A percentile compares a stretch with the other conserved stretches of the same genome.
These are phyloP conservation scores for Didymella pinodella DNA, from an alignment of 2,329 filamentous ascomycete species.

Conservation along the genomic window DNA sequence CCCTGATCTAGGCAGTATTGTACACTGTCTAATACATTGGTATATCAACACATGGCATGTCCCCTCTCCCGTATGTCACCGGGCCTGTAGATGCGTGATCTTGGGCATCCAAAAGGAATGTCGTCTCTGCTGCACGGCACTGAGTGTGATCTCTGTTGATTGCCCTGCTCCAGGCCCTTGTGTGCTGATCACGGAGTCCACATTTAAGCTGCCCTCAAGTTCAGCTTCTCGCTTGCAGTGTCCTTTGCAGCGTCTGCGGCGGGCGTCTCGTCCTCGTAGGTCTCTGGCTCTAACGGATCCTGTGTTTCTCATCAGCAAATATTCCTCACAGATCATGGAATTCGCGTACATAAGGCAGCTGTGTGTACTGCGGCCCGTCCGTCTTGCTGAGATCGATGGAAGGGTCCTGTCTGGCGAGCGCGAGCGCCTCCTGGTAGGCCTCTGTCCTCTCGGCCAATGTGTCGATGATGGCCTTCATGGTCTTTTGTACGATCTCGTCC, in stretches of 20 bases:
- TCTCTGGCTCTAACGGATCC: constrained; percentile 34
- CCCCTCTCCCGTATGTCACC: not conserved
- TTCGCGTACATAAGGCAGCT: constrained; percentile 36
- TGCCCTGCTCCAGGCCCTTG: not conserved
- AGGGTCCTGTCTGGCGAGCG: constrained; percentile 65
- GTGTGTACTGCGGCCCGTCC: constrained; percentile 38
- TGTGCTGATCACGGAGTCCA: not conserved
- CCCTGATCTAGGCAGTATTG: constrained; percentile 13
- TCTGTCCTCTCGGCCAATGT: constrained; percentile 87
- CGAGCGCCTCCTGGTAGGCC: constrained; percentile 79
- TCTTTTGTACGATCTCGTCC: constrained; percentile 73
- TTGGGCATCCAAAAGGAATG: not conserved
- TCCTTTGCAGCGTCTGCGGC: constrained; percentile 20
- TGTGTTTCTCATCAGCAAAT: constrained; percentile 21
- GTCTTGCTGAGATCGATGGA: constrained; percentile 37
- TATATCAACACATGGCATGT: constrained; percentile 8
- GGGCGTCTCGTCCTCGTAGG: constrained; percentile 18
- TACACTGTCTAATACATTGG: constrained; percentile 22
- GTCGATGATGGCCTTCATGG: constrained; percentile 84
- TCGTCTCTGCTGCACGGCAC: not conserved
- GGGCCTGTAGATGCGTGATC: not conserved
- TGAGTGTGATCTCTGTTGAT: not conserved
- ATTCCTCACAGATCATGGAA: no score
- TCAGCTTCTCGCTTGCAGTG: constrained; percentile 26
- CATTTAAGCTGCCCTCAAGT: constrained; percentile 22